Evolutionary conservation across 257 asterid species (phyloP), one percentile per base, ranked within the genome.

Genomic region (Agastache rugosa): DNA sequence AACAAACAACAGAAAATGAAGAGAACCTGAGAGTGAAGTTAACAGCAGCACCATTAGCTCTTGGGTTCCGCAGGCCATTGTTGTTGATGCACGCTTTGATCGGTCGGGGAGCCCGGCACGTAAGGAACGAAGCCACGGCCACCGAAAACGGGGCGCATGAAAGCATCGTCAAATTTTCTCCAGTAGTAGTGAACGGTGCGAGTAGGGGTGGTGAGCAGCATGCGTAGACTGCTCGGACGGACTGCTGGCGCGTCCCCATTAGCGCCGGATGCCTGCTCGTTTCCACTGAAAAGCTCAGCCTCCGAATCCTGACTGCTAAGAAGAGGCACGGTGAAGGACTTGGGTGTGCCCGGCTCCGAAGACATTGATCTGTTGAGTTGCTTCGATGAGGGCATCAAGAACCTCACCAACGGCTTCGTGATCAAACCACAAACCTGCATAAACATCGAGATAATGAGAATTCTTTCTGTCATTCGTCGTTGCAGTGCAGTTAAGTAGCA

Each of bases 361-460:
- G 97, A 91, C 29, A 85, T 51, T 79, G 81, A 86, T 71, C 92
- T 70, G 81, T 17, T 77, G 51, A 85, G 60, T 27, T 83, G 78
- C 50, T 83, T 89, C 0, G 93, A 67, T 15, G 93, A 73, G 29
- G 98, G 97, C 80, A 83, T 87, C 79, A 93, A 54, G 71, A 75
- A 74, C 68, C 87, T 83, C 69, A 93, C 82, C 60, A 93, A 62
- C 41, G 98, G 98, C 70, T 93, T 88, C 1, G 98, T 93, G 77
- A 91, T 61, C 85, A 93, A 63, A 44, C 98, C 98, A 63, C 87
- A 93, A 6, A 93, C 98, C 98, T 93, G 82, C 79, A 77, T 54
- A 54, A 25, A 34, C 20, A 27, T 20, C 17, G 37, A 45, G 17
- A 45, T 14, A 5, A 7, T 50, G 25, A 50, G 56, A 15, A 50